Conservation (phyloP, 2,329 filamentous ascomycete genomes). For the Beauveria brongniartii region DNA sequence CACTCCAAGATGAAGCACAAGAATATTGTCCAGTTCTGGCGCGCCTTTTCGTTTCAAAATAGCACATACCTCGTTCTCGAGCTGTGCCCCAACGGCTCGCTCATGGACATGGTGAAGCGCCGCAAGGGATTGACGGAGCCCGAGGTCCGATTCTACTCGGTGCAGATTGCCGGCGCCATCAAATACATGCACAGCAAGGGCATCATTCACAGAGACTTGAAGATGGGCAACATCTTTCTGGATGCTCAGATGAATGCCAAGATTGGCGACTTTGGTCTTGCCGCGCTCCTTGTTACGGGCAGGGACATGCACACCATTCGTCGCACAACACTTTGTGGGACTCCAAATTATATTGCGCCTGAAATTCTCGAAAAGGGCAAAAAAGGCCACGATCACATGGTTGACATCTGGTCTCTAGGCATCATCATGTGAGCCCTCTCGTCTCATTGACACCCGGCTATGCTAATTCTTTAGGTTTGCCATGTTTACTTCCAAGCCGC, state of each 20-base stretch:
- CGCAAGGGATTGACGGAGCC: slow-evolving; percentile 85
- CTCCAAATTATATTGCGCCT: slow-evolving; percentile 95
- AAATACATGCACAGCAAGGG: slow-evolving; percentile 96
- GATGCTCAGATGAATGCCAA: slow-evolving; percentile 96
- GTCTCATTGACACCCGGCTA: neutral
- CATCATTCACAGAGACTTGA: slow-evolving; percentile 92
- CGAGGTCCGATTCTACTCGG: slow-evolving; percentile 85
- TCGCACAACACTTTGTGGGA: slow-evolving; percentile 90
- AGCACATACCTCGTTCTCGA: slow-evolving; percentile 93
- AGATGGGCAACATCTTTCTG: slow-evolving; percentile 96
- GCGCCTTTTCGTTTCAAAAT: slow-evolving; percentile 82
- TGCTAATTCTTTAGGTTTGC: slow-evolving; percentile 57
- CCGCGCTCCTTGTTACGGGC: slow-evolving; percentile 82
- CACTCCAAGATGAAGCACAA: slow-evolving; percentile 96
- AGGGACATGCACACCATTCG: slow-evolving; percentile 79
- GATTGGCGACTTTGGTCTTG: slow-evolving; percentile 93
- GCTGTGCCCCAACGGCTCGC: slow-evolving; percentile 86
- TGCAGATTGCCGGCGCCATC: slow-evolving; percentile 93
- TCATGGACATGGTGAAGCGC: slow-evolving; percentile 96
- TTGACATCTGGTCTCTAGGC: slow-evolving; percentile 96
- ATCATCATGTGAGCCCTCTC: slow-evolving; percentile 73
- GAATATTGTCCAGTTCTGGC: slow-evolving; percentile 91
- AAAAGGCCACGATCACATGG: slow-evolving; percentile 93
- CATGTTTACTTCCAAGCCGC: slow-evolving; percentile 91
- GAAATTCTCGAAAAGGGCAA: slow-evolving; percentile 93